Conservation (phyloP, 2,329 filamentous ascomycete species). For the Fusarium sp. region DNA sequence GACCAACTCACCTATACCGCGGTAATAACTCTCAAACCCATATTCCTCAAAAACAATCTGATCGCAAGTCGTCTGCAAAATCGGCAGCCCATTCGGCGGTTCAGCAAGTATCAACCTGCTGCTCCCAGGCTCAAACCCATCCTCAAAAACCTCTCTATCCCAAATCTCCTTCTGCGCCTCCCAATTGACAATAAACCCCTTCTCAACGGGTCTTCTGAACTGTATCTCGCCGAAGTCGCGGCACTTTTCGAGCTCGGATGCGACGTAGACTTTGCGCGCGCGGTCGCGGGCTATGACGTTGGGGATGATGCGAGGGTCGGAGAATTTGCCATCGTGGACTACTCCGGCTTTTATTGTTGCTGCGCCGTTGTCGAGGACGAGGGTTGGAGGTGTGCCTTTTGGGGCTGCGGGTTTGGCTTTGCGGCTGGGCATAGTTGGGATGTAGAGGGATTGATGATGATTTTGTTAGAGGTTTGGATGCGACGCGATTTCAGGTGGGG, state of each 20-base stretch:
- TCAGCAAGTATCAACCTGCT: constrained; percentile 89
- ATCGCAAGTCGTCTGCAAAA: constrained; percentile 88
- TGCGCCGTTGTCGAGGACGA: constrained; percentile 94
- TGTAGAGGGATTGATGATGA: constrained; percentile 1
- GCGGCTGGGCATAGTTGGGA: constrained; percentile 29
- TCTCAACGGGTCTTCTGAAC: constrained; percentile 91
- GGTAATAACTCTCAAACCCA: constrained; percentile 87
- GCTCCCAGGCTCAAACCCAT: constrained; percentile 72
- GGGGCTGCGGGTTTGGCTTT: constrained; percentile 65
- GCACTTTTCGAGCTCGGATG: constrained; percentile 80
- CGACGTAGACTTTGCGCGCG: constrained; percentile 82
- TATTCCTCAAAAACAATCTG: constrained; percentile 99
- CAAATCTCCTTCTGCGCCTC: constrained; percentile 95
- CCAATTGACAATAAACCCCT: constrained; percentile 96
- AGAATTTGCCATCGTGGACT: constrained; percentile 59
- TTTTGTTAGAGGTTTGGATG: constrained; percentile 1
- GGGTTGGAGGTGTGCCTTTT: constrained; percentile 71
- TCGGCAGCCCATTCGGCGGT: constrained; percentile 82
- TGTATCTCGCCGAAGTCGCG: constrained; percentile 89
- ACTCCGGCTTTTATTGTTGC: constrained; percentile 93
- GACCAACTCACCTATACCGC: constrained; percentile 70
- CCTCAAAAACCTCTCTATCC: constrained; percentile 86
- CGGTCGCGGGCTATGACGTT: constrained; percentile 91
- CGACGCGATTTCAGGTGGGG: constrained; percentile 38
- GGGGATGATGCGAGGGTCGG: constrained; percentile 77